Base-by-base conservation (phyloP, 2,329 filamentous ascomycete species). In the Exophiala bonariae region DNA sequence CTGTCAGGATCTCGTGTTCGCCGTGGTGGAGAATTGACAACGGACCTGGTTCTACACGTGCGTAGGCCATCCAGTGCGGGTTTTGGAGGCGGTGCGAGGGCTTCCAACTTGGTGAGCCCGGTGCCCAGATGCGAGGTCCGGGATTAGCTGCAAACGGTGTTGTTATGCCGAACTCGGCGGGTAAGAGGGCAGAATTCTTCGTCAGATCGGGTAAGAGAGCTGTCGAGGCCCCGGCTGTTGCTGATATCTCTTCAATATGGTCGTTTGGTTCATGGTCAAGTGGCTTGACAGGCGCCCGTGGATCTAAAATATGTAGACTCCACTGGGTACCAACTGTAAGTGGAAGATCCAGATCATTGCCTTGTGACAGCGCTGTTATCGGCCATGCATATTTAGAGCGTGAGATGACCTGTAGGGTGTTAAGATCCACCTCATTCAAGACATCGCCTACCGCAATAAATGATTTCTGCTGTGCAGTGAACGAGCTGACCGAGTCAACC, bases 241-340 rank as follows among this genome's bases (percentile, higher is more conserved):
- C 41, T 23, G 46, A 20, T 11, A 84, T 53, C 59, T 83, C 79
- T 60, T 82, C 73, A 2, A 82, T 76, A 0, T 76, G 70, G 34
- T 67, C 65, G 40, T 80, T 71, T 41, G 76, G 30, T 20, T 40
- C 34, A 3, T 31, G 22, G 33, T 38, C 42, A 1, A 32, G 16
- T 20, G 39, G 34, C 7, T n/a, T 17, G 28, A 35, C 18, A 1
- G 56, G 41, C n/a, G 66, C 73, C 38, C 90, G 79, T 19, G 85
- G 80, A 64, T 97, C 92, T 63, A 95, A 82, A 3, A 96, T 79
- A 63, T 95, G 87, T 1, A 97, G 74, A 1, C 87, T 89, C 49
- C 84, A 75, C 41, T 86, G 87, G 1, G 89, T 96, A 17, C 89
- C 92, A 11, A 97, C 81, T 0, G 90, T 93, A 30, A 97, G 67